Evolutionary conservation across 2,329 filamentous ascomycete species (phyloP).

Genomic region (Fusarium sterilihyphosum): DNA sequence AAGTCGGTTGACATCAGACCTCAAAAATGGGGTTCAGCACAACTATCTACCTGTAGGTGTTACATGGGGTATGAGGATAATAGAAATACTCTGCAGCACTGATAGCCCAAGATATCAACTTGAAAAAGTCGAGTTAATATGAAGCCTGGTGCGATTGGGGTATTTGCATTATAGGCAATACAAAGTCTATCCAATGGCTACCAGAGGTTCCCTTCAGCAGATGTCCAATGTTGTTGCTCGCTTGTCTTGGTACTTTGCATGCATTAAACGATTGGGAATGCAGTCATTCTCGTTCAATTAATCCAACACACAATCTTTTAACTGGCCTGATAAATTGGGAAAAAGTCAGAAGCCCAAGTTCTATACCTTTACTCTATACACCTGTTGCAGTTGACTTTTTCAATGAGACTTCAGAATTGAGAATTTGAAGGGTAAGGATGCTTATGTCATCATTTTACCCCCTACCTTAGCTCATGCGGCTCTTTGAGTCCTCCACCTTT

Average conservation of each 20-base stretch:
- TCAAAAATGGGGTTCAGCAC: no score
- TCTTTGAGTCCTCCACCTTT: constrained; percentile 13
- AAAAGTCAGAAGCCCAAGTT: background rate
- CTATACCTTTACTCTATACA: background rate
- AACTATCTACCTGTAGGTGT: no score
- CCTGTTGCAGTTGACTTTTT: background rate
- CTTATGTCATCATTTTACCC: constrained; percentile 35
- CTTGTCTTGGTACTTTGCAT: no score
- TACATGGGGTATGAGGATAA: no score
- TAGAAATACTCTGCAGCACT: no score
- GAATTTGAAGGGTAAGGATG: background rate
- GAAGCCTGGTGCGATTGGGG: fast-evolving
- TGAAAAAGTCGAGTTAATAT: fast-evolving
- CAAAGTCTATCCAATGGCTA: no score
- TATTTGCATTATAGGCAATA: no score
- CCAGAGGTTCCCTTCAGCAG: no score
- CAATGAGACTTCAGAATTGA: background rate
- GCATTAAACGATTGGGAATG: no score
- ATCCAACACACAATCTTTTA: background rate
- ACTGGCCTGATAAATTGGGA: background rate
- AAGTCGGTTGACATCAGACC: no score
- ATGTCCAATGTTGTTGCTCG: no score
- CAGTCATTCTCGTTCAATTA: no score
- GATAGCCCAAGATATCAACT: fast-evolving
- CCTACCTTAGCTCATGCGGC: background rate